Conservation (phyloP, 148 eudicot genomes). For the Camellia lanceoleosa region DNA sequence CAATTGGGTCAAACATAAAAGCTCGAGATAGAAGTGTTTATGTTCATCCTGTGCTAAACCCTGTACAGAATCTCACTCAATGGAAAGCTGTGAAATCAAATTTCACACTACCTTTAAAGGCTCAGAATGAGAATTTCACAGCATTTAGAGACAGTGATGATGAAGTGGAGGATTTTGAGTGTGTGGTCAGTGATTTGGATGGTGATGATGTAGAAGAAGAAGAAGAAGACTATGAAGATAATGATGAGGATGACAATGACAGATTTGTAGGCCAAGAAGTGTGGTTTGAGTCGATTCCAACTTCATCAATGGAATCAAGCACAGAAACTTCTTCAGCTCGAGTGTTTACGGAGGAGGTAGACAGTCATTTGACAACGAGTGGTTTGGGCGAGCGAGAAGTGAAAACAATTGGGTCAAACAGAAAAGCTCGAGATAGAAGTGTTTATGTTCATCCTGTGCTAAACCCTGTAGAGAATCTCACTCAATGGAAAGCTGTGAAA, state of each 20-base stretch:
- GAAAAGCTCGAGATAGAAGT: constrained; percentile 55
- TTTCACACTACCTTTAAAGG: constrained; percentile 27
- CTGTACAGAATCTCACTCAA: constrained; percentile 69
- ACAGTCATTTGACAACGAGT: constrained; percentile 18
- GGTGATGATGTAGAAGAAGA: too few relatives aligned
- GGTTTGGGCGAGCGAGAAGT: constrained; percentile 22
- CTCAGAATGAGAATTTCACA: constrained; percentile 62
- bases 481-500: constrained; percentile 76
- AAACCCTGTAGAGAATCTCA: constrained; percentile 68
- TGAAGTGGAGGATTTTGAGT: too few relatives aligned
- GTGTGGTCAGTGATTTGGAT: too few relatives aligned
- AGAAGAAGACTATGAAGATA: too few relatives aligned
- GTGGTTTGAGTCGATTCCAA: constrained; percentile 37
- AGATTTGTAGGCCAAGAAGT: constrained; percentile 27
- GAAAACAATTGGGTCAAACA: constrained; percentile 17
- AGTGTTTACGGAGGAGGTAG: constrained; percentile 18
- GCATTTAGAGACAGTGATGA: constrained; percentile 16
- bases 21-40: constrained; percentile 59
- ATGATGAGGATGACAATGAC: constrained; percentile 26
- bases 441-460: constrained; percentile 59
- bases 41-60: constrained; percentile 65
- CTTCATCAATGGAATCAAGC: constrained; percentile 45
- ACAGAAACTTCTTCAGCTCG: constrained; percentile 22
- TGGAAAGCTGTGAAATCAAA: constrained; percentile 71
- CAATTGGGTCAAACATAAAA: constrained; percentile 22